Evolutionary conservation across 2,329 filamentous ascomycete genomes (phyloP).

Genomic region (Fusarium sp.): DNA sequence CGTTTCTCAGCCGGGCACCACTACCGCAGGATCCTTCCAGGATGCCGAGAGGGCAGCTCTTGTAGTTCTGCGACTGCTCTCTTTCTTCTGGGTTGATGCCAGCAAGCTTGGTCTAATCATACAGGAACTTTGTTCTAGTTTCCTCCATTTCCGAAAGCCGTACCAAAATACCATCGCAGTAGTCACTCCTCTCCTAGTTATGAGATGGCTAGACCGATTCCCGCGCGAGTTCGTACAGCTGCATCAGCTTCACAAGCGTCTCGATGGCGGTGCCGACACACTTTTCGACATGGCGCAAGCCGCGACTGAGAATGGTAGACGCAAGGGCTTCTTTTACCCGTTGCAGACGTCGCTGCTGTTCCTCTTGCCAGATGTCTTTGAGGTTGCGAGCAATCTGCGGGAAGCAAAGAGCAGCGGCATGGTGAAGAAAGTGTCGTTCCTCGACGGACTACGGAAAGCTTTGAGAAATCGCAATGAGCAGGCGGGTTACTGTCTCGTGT

Average conservation of each 20-base stretch:
- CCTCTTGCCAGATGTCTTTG: conserved; percentile 76
- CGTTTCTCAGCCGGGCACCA: conserved; percentile 53
- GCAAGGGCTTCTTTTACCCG: conserved; percentile 68
- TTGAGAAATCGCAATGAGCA: conserved; percentile 74
- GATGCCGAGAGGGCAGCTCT: conserved; percentile 67
- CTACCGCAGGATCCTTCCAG: conserved; percentile 50
- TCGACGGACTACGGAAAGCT: conserved; percentile 72
- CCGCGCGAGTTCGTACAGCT: conserved; percentile 74
- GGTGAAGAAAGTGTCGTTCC: conserved; percentile 74
- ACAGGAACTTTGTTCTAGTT: conserved; percentile 75
- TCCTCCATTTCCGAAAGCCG: conserved; percentile 72
- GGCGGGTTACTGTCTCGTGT: conserved; percentile 74
- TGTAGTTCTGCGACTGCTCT: conserved; percentile 68
- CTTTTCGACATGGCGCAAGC: conserved; percentile 77
- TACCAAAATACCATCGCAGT: conserved; percentile 74
- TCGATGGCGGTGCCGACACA: conserved; percentile 75
- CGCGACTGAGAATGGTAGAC: conserved; percentile 67
- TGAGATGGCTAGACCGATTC: conserved; percentile 74
- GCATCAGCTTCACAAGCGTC: conserved; percentile 69
- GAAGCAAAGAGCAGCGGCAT: conserved; percentile 72
- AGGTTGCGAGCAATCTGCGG: conserved; percentile 75
- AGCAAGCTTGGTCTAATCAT: conserved; percentile 71
- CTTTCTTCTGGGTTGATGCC: conserved; percentile 74
- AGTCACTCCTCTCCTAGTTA: conserved; percentile 72
- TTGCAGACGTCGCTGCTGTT: conserved; percentile 73